Evolutionary conservation across 352 stramenopile species (phyloP), one percentile per base, ranked within the genome.

Genomic region (Phytophthora sp.): DNA sequence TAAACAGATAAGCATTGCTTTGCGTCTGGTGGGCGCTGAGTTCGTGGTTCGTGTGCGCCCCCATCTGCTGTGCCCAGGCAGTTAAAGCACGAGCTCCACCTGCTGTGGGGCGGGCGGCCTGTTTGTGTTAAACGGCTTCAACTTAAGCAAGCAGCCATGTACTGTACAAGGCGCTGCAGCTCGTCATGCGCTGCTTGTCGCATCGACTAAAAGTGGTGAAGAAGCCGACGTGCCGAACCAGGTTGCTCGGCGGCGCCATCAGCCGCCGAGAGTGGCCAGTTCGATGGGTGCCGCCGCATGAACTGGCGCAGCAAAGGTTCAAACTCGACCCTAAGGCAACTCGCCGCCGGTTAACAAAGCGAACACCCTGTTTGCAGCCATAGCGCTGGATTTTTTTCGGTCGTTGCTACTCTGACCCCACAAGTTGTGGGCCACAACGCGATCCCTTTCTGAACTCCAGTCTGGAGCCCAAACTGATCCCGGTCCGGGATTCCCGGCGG

Each of bases 361-460:
- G n/a, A 51, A 51, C 44, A 18, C 15, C 36, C 47, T 47, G 58
- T 59, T 31, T 55, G 49, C 47, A 44, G 38, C 13, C 26, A n/a
- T 2, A 27, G 29, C 23, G 30, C 54, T 70, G 54, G 54, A 70
- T 70, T 70, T 70, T n/a, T 70, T 65, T 51, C 39, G 51, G 13
- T 38, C 15, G 44, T 35, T 23, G 12, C 33, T 38, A 1, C 31
- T 7, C 12, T 13, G 20, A 6, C 47, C 0, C 30, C 7, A 11
- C 5, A 9, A 47, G 50, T n/a, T n/a, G n/a, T n/a, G n/a, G n/a
- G n/a, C n/a, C n/a, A n/a, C n/a, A n/a, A n/a, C n/a, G n/a, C n/a
- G n/a, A n/a, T n/a, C n/a, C n/a, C n/a, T n/a, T n/a, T n/a, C 54
- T 62, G 54, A 52, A 33, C 54, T 27, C 30, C 12, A 41, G 47